Percentiles rank a stretch among this genome's conserved stretches.
Conservation (phyloP, 2,329 filamentous ascomycete species). For the Metarhizium robertsii region DNA sequence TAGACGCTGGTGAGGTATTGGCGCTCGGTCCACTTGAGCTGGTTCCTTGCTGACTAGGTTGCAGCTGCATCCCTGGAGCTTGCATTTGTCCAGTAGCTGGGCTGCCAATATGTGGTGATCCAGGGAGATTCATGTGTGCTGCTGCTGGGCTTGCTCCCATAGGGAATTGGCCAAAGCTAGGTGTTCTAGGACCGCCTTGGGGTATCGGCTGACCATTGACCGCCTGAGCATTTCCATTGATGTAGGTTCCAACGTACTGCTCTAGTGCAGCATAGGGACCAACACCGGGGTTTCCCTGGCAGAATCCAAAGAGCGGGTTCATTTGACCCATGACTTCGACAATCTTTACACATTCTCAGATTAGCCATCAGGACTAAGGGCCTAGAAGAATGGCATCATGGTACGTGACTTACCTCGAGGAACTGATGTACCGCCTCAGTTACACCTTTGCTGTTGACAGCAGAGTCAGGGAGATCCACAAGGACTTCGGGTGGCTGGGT, state of each 20-base stretch:
- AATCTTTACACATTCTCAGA: constrained; percentile 32
- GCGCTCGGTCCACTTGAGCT: constrained; percentile 57
- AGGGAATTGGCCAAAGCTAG: constrained; percentile 46
- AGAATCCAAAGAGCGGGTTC: constrained; percentile 53
- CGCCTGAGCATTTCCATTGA: constrained; percentile 28
- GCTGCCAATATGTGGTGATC: constrained; percentile 51
- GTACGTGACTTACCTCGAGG: constrained; percentile 41
- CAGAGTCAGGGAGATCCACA: constrained; percentile 49
- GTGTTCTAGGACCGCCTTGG: constrained; percentile 39
- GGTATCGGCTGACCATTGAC: constrained; percentile 41
- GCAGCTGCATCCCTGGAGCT: constrained; percentile 56
- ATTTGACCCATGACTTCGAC: constrained; percentile 59
- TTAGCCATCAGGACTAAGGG: not conserved
- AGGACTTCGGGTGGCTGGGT: constrained; percentile 47
- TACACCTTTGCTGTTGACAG: constrained; percentile 50
- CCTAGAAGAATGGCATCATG: not conserved
- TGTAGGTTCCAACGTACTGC: constrained; percentile 44
- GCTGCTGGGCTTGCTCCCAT: constrained; percentile 52
- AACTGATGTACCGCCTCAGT: constrained; percentile 54
- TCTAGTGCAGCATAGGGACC: constrained; percentile 51
- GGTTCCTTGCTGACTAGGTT: constrained; percentile 60
- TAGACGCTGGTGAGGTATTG: constrained; percentile 55
- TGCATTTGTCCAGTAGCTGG: constrained; percentile 55
- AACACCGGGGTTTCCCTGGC: constrained; percentile 42
- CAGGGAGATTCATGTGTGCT: constrained; percentile 51